Evolutionary conservation across 352 stramenopile genomes (phyloP), one percentile per base, ranked within the genome.

Genomic region (Phytophthora boehmeriae): DNA sequence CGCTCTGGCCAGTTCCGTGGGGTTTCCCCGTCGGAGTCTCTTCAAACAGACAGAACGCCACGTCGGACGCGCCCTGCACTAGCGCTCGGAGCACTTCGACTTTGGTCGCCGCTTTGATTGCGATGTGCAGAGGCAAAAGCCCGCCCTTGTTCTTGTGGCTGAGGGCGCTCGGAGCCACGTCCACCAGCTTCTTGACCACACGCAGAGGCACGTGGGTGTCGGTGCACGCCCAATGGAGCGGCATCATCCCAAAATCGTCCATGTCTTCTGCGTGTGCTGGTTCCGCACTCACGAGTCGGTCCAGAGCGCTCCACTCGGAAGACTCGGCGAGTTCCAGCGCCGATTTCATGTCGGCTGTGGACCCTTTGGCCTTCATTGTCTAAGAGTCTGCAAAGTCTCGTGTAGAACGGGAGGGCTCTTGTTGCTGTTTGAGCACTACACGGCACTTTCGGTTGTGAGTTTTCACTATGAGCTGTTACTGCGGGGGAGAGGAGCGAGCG

Each of bases 231-330:
- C 86, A 95, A 68, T 95, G 86, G 49, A 95, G 71, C 49, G 84
- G 80, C 69, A 89, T 86, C 86, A 95, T 95, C 59, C 84, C 86
- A 54, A 92, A 93, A 73, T 95, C 86, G 69, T 95, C 86, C 58
- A 81, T 77, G 54, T 92, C 82, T 43, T 91, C 75, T 20, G 86
- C 86, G 68, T 70, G 73, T 61, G 79, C 69, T 5, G 80, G 66
- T 22, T 83, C 47, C 10, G 66, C 66, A 8, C 71, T 66, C 53
- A 94, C 59, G 46, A 90, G 75, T 19, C 75, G 76, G 51, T 88
- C 73, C 36, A 94, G 72, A 55, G 83, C 73, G 34, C 68, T 71
- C 86, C 86, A 94, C 28, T 85, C 76, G 45, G 75, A 84, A 32
- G 71, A 78, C 66, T 94, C 86, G 60, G 86, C 86, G 34, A 94